Conservation (phyloP, 805 yeast genomes). For the Sugiyamaella marilandica region DNA sequence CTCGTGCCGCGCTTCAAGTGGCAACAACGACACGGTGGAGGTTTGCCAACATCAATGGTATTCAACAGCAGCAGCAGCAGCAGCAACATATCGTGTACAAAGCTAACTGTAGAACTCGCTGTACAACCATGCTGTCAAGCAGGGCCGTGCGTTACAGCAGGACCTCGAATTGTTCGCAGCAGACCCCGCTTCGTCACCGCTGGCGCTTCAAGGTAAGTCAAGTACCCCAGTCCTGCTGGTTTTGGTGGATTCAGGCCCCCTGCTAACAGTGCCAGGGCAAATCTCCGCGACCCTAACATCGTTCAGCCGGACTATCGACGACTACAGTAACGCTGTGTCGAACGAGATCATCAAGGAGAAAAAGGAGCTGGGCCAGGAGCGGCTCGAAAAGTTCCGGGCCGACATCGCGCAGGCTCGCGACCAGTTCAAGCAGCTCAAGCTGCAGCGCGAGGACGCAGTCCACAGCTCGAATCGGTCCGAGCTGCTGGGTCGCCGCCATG, state of each 20-base stretch:
- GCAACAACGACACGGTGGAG: neutral
- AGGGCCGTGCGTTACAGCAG: slow-evolving; percentile 63
- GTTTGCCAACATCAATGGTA: neutral
- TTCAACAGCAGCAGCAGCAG: neutral
- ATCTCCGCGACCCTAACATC: slow-evolving; percentile 77
- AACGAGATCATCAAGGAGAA: slow-evolving; percentile 56
- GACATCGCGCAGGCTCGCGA: slow-evolving; percentile 41
- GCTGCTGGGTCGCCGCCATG: slow-evolving; percentile 49
- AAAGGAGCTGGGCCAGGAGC: slow-evolving; percentile 51
- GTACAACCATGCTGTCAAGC: slow-evolving; percentile 86
- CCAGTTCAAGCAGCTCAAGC: slow-evolving; percentile 51
- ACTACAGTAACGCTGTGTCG: slow-evolving; percentile 52
- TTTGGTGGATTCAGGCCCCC: neutral
- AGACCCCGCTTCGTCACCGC: slow-evolving; percentile 62
- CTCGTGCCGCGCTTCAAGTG: neutral
- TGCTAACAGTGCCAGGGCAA: slow-evolving; percentile 39
- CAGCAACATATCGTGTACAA: neutral
- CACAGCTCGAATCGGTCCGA: slow-evolving; percentile 48
- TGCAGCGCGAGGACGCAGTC: slow-evolving; percentile 48
- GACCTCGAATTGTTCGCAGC: slow-evolving; percentile 59
- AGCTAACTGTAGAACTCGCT: slow-evolving; percentile 58
- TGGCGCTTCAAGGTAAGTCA: slow-evolving; percentile 60
- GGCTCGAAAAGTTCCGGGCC: slow-evolving; percentile 53
- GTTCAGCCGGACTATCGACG: slow-evolving; percentile 69
- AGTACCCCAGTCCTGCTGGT: slow-evolving; percentile 13